Percentiles rank a stretch among this genome's conserved stretches.
Evolutionary conservation across 176 grass and related monocot genomes (phyloP).

Genomic region (Puccinellia tenuiflora): DNA sequence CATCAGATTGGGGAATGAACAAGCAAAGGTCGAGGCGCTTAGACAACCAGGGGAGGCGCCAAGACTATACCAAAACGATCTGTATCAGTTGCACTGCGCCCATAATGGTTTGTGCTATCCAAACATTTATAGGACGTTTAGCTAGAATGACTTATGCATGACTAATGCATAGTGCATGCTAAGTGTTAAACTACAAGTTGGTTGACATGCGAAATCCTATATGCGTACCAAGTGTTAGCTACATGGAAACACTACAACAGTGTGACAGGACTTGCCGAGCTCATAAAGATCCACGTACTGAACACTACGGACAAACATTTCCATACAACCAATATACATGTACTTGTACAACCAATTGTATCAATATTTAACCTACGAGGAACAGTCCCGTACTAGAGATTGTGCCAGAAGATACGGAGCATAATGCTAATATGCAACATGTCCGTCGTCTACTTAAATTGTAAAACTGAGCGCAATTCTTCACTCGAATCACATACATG

Average conservation of each 20-base stretch:
- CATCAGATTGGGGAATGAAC: background rate
- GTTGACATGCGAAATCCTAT: background rate
- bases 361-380: background rate
- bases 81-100: background rate
- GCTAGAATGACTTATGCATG: background rate
- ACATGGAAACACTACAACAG: background rate
- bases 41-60: background rate
- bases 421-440: background rate
- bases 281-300: background rate
- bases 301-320: background rate
- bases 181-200: background rate
- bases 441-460: background rate
- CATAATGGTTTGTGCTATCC: background rate
- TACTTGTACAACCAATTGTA: background rate
- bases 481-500: background rate
- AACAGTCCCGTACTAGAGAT: background rate
- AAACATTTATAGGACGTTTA: background rate
- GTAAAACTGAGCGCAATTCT: background rate
- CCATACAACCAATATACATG: too few species aligned
- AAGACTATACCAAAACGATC: background rate
- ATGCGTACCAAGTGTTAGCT: background rate
- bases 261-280: background rate
- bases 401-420: background rate
- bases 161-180: background rate
- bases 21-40: background rate